Percentiles rank a stretch among this genome's conserved stretches.
Evolutionary conservation across 2,329 filamentous ascomycete species (phyloP).

Genomic region (Stromatinia cepivora): DNA sequence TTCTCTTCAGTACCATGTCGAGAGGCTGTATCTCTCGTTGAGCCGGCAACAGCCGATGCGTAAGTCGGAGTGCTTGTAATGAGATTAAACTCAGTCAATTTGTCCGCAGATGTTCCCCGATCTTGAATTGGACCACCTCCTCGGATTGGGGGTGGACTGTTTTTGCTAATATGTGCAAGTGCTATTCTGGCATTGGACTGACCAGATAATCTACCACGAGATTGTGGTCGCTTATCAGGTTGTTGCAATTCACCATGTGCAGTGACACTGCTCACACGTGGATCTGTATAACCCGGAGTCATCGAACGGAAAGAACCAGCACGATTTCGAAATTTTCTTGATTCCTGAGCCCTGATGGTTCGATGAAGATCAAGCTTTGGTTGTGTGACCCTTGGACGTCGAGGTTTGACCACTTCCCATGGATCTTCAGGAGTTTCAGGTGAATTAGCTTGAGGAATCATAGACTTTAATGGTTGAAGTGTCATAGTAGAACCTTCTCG

Average conservation of each 20-base stretch:
- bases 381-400: conserved; percentile 28
- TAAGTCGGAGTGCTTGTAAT: conserved; percentile 39
- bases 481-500: conserved; percentile 35
- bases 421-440: conserved; percentile 29
- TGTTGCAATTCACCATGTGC: conserved; percentile 34
- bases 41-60: conserved; percentile 34
- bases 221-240: conserved; percentile 28
- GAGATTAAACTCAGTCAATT: conserved; percentile 31
- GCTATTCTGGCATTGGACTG: conserved; percentile 46
- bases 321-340: conserved; percentile 47
- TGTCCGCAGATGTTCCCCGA: conserved; percentile 27
- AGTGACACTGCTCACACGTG: conserved; percentile 33
- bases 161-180: conserved; percentile 47
- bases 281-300: conserved; percentile 34
- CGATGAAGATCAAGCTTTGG: conserved; percentile 43
- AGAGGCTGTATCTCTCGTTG: conserved; percentile 31
- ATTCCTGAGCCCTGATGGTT: conserved; percentile 45
- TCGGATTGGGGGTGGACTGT: conserved; percentile 41
- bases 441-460: neutral
- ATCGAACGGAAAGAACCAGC: conserved; percentile 49
- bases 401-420: conserved; percentile 33
- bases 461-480: conserved; percentile 12
- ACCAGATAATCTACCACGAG: conserved; percentile 36
- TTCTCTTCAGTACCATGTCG: conserved; percentile 23
- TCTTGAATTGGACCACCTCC: conserved; percentile 39